These are phyloP conservation scores for Phellopilus nigrolimitatus DNA, from an alignment of 1,284 basidiomycete species.

Conservation along the genomic window DNA sequence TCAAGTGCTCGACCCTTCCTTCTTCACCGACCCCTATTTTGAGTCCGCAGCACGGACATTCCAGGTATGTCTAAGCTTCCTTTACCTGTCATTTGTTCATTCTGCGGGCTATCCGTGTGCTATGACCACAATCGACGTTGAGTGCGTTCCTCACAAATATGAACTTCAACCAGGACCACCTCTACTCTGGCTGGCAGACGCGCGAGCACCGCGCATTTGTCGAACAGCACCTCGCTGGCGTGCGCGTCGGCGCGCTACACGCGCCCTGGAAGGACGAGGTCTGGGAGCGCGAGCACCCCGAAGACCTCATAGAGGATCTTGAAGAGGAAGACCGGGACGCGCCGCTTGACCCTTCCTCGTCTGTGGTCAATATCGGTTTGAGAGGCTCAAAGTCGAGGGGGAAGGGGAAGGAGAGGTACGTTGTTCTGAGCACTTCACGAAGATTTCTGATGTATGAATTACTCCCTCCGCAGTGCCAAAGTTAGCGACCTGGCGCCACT, in stretches of 20 bases:
- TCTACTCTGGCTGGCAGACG: constrained; percentile 48
- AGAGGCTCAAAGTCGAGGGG: constrained; percentile 27
- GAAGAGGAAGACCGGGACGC: not conserved
- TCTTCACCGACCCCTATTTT: constrained; percentile 52
- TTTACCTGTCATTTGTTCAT: not conserved
- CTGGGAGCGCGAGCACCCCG: constrained; percentile 43
- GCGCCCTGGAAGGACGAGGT: constrained; percentile 59
- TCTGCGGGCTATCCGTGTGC: not conserved
- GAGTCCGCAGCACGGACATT: constrained; percentile 50
- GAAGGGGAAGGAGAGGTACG: constrained; percentile 7
- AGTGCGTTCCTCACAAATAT: no score
- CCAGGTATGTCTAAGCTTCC: constrained; percentile 29
- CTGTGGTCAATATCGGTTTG: not conserved
- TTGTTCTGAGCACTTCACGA: not conserved
- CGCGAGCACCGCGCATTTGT: constrained; percentile 40
- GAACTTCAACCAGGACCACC: constrained; percentile 50
- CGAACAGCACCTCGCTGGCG: constrained; percentile 37
- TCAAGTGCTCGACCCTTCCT: constrained; percentile 31
- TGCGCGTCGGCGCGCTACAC: constrained; percentile 40
- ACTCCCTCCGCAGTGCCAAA: not conserved
- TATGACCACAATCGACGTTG: no score
- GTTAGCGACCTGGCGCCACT: constrained; percentile 33
- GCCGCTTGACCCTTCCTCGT: constrained; percentile 1
- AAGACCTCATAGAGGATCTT: constrained; percentile 19
- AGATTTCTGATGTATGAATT: not conserved